A percentile compares a stretch with the other conserved stretches of the same genome.
Conservation (phyloP, 805 yeast genomes). For the Suhomyces faveliae region DNA sequence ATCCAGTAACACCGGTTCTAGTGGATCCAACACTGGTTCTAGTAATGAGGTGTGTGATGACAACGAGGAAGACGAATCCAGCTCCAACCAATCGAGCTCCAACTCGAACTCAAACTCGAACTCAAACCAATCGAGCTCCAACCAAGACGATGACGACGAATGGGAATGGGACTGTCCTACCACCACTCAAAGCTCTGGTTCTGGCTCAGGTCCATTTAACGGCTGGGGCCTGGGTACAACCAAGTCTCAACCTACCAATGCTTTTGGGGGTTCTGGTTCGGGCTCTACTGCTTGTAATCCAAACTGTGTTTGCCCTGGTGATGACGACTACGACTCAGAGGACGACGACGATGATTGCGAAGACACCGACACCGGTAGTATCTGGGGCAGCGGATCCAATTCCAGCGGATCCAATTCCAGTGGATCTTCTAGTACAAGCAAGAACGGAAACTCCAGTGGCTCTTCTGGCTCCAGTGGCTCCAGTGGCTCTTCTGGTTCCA, state of each 20-base stretch:
- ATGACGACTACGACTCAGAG: conserved; percentile 10
- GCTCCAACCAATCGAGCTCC: neutral
- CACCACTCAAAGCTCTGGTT: conserved; percentile 2
- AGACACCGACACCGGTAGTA: neutral
- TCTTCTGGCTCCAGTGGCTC: conserved; percentile 9
- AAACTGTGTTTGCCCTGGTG: conserved; percentile 12
- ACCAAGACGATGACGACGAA: neutral
- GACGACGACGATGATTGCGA: conserved; percentile 14
- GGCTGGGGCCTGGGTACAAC: conserved; percentile 8
- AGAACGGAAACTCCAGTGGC: conserved; percentile 2
- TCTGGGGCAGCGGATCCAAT: conserved; percentile 1
- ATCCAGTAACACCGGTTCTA: conserved; percentile 4
- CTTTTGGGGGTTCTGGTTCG: conserved; percentile 12
- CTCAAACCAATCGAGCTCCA: neutral
- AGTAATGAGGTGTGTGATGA: neutral
- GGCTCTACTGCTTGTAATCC: conserved; percentile 9
- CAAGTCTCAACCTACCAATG: conserved; percentile 7
- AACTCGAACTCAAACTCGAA: too few relatives aligned
- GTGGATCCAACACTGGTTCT: conserved; percentile 3
- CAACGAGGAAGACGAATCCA: too few relatives aligned
- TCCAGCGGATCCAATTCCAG: conserved; percentile 3
- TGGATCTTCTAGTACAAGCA: too few relatives aligned
- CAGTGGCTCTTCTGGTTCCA: conserved; percentile 8
- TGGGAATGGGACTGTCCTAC: conserved; percentile 4
- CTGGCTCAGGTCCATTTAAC: conserved; percentile 4